Conservation (phyloP, 805 yeast genomes). For the Allodekkera sacchari region DNA sequence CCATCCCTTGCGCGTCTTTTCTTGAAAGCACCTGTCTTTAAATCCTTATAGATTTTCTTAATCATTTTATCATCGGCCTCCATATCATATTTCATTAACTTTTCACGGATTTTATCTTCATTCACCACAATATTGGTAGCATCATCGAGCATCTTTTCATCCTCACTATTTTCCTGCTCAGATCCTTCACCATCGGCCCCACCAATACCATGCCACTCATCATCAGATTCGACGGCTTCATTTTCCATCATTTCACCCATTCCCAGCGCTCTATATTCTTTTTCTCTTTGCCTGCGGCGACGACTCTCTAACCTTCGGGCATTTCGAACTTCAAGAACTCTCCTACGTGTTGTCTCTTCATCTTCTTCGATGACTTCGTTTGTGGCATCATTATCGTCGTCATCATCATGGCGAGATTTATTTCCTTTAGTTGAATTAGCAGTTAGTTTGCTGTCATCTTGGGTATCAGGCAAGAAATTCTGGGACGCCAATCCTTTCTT, state of each 20-base stretch:
- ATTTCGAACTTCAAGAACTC: conserved; percentile 14
- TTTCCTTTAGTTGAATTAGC: conserved; percentile 3
- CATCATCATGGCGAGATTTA: conserved; percentile 11
- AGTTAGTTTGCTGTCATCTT: conserved; percentile 14
- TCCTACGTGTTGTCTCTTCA: conserved; percentile 29
- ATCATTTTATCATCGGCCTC: conserved; percentile 56
- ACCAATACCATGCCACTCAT: conserved; percentile 79
- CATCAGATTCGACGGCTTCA: conserved; percentile 85
- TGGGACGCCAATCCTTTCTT: conserved; percentile 20
- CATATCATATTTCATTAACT: conserved; percentile 51
- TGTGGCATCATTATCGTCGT: conserved; percentile 13
- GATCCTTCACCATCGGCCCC: conserved; percentile 58
- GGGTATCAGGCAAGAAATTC: conserved; percentile 23
- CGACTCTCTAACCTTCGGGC: conserved; percentile 17
- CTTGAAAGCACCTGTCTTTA: conserved; percentile 63
- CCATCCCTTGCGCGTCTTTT: conserved; percentile 45
- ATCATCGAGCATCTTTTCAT: conserved; percentile 73
- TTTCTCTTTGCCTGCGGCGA: conserved; percentile 25
- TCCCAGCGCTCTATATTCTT: conserved; percentile 53
- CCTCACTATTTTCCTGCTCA: conserved; percentile 62
- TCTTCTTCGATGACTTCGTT: conserved; percentile 26
- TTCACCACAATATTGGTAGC: conserved; percentile 47
- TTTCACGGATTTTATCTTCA: conserved; percentile 48
- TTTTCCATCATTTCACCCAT: conserved; percentile 57
- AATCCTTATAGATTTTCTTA: conserved; percentile 59